Percentiles rank a stretch among this genome's conserved stretches.
phyloP scores from a whole-genome alignment of 805 yeast species.

The Yamadazyma olivae region DNA sequence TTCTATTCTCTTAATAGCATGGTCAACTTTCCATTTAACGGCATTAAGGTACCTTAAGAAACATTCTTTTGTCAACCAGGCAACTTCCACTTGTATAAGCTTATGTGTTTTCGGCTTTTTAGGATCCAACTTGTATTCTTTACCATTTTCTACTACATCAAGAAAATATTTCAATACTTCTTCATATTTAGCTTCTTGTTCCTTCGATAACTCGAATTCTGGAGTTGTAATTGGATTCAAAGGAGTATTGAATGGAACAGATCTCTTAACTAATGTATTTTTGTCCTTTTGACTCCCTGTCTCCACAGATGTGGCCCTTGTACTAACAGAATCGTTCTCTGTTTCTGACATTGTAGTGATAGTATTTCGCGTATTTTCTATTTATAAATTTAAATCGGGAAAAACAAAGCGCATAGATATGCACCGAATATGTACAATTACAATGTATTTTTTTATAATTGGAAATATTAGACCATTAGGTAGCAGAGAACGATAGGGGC shows the following conservation, averaged over 20 bases:
- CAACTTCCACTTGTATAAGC: conserved; percentile 29
- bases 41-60: conserved; percentile 50
- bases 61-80: conserved; percentile 53
- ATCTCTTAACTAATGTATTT: conserved; percentile 26
- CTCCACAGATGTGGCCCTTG: neutral
- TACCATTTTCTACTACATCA: conserved; percentile 19
- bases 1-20: conserved; percentile 43
- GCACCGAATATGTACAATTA: no score
- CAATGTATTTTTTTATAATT: no score
- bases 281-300: neutral
- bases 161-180: conserved; percentile 27
- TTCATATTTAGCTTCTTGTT: conserved; percentile 30
- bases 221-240: conserved; percentile 32
- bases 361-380: no score
- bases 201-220: conserved; percentile 23
- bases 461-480: no score
- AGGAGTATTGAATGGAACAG: conserved; percentile 39
- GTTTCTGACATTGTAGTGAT: neutral
- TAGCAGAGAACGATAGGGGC: no score
- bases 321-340: neutral
- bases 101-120: conserved; percentile 26
- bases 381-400: no score
- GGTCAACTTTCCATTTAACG: conserved; percentile 45
- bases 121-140: neutral
- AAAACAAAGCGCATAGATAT: no score